Evolutionary conservation across 208 protist species (phyloP), one percentile per base, ranked within the genome.

Genomic region (Leishmania aethiopica): DNA sequence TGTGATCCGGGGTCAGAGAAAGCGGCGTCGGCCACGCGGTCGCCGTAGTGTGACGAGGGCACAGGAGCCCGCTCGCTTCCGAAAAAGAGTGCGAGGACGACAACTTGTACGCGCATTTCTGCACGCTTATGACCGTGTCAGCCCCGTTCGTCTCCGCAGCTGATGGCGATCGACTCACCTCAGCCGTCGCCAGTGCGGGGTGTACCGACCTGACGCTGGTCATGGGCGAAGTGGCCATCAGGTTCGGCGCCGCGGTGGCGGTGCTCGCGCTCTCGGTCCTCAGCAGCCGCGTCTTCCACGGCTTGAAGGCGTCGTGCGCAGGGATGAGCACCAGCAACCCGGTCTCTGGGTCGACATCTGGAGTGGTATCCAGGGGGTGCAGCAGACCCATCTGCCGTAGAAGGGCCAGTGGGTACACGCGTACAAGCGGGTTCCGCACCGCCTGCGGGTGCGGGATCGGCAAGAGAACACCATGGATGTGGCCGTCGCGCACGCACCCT

Each of bases 331-430:
- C 71, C 7, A 82, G 64, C 64, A 60, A 32, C 47, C 78, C 75
- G 6, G 82, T 85, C 32, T 59, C 75, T 28, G 77, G 79, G 66
- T 86, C 75, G n/a, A 70, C 19, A 78, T 86, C 86, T 17, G 83
- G 84, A 11, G 83, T 71, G 3, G 70, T 55, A 64, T 84, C 81
- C 11, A 81, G 75, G 62, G 86, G 84, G 40, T 82, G 82, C 47
- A 90, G 25, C 51, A 92, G 79, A 5, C 86, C 86, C 55, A 92
- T 85, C 76, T 89, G 84, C 8, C 83, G 83, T 59, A 92, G 83
- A 62, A 84, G 77, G 28, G 86, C 19, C n/a, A 87, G 66, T 2
- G 89, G 89, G 79, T 92, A 92, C 73, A 75, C 73, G 55, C 55
- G 86, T 2, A 92, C 70, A 37, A 92, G 89, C 1, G 83, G 77